Conservation (phyloP, 208 protist genomes). For the Angomonas ambiguus region DNA sequence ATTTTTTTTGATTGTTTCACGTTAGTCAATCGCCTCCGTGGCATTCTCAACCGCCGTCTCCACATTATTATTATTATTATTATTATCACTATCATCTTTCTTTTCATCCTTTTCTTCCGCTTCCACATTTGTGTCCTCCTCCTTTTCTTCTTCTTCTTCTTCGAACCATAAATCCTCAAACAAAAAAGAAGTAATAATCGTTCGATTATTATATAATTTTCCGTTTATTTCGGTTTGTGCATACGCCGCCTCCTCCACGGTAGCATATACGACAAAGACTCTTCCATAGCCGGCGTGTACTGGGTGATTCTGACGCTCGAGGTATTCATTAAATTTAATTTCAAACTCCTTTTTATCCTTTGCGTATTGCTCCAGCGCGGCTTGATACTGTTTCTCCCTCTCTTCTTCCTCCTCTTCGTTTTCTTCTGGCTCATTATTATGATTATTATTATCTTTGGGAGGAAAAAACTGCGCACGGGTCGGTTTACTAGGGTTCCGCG, state of each 20-base stretch:
- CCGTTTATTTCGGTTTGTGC: slow-evolving; percentile 82
- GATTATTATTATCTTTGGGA: too few relatives aligned
- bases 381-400: slow-evolving; percentile 20
- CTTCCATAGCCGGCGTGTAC: slow-evolving; percentile 76
- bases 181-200: slow-evolving; percentile 88
- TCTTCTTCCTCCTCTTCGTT: neutral
- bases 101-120: slow-evolving; percentile 15
- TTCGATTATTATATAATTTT: slow-evolving; percentile 76
- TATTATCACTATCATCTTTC: slow-evolving; percentile 7
- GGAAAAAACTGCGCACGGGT: neutral
- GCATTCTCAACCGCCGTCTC: too few relatives aligned
- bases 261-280: slow-evolving; percentile 86
- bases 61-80: slow-evolving; percentile 10
- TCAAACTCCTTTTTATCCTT: slow-evolving; percentile 45
- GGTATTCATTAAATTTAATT: slow-evolving; percentile 45
- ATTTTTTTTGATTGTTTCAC: too few relatives aligned
- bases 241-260: slow-evolving; percentile 72
- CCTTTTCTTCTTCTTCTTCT: slow-evolving; percentile 22
- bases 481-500: slow-evolving; percentile 51
- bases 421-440: too few relatives aligned
- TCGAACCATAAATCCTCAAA: slow-evolving; percentile 78
- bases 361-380: slow-evolving; percentile 37
- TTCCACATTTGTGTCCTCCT: slow-evolving; percentile 11
- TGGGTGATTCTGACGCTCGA: slow-evolving; percentile 63
- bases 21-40: too few relatives aligned